A percentile compares a stretch with the other conserved stretches of the same genome.
phyloP scores from a whole-genome alignment of 768 basidiomycete genomes.

The Cyclocybe cylindracea region DNA sequence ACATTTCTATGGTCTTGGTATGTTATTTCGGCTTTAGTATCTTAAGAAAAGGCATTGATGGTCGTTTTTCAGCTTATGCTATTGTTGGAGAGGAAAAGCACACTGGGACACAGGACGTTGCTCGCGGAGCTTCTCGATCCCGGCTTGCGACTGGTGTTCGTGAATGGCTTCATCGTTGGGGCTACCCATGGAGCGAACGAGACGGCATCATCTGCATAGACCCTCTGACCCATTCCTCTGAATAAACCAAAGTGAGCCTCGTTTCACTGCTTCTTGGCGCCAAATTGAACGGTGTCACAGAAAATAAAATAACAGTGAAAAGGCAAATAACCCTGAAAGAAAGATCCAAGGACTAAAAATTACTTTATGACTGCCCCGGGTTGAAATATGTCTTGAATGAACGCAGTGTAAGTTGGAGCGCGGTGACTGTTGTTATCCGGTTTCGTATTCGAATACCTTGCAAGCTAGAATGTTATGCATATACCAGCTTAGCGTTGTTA shows the following conservation, averaged over 20 bases:
- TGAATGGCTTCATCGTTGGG: slow-evolving; percentile 92
- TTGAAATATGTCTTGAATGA: too few relatives aligned
- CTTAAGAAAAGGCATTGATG: slow-evolving; percentile 6
- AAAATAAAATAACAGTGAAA: too few relatives aligned
- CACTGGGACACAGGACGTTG: slow-evolving; percentile 85
- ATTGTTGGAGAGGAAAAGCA: slow-evolving; percentile 97
- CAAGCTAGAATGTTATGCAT: too few relatives aligned
- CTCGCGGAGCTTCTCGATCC: slow-evolving; percentile 78
- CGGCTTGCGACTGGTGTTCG: slow-evolving; percentile 86
- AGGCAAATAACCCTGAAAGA: too few relatives aligned
- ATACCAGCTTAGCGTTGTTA: too few relatives aligned
- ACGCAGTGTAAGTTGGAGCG: too few relatives aligned
- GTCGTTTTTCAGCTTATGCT: slow-evolving; percentile 61
- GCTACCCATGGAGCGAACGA: slow-evolving; percentile 93
- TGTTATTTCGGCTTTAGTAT: slow-evolving; percentile 20
- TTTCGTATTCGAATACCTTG: too few relatives aligned
- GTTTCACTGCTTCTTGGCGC: too few relatives aligned
- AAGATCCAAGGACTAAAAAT: too few relatives aligned
- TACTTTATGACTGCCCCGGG: too few relatives aligned
- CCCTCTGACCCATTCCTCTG: slow-evolving; percentile 68
- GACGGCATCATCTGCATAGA: slow-evolving; percentile 92
- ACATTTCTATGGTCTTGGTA: slow-evolving; percentile 84
- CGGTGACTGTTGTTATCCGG: too few relatives aligned
- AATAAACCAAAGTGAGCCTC: slow-evolving; percentile 24
- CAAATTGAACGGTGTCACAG: too few relatives aligned